Evolutionary conservation across 768 basidiomycete species (phyloP).

Genomic region (Russula emetica): DNA sequence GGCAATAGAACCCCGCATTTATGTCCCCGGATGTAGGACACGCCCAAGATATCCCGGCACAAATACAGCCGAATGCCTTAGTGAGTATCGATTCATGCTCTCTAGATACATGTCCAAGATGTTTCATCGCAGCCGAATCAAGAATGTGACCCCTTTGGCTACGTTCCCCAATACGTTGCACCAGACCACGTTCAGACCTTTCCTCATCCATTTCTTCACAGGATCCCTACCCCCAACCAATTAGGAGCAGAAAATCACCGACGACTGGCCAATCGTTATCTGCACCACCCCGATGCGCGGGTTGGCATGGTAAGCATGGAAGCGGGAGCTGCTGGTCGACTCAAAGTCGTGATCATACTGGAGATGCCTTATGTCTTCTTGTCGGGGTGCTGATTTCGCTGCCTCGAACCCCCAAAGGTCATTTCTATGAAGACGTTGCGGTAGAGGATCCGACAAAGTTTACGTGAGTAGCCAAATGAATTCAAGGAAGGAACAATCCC

Average conservation of each 20-base stretch:
- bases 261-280: neutral
- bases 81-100: neutral
- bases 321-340: neutral
- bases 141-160: no score
- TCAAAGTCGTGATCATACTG: conserved; percentile 2
- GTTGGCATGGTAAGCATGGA: neutral
- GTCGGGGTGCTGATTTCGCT: neutral
- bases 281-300: neutral
- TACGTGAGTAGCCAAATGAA: no score
- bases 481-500: no score
- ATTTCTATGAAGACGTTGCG: no score
- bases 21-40: neutral
- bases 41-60: neutral
- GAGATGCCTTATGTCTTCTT: neutral
- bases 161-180: no score
- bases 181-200: no score
- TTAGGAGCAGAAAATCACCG: neutral
- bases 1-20: neutral
- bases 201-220: no score
- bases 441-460: no score
- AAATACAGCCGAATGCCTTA: neutral
- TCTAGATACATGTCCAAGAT: no score
- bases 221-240: neutral
- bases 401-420: no score
- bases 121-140: no score